phyloP scores from a whole-genome alignment of 169 alveolate species.

The Eimeria acervulina region DNA sequence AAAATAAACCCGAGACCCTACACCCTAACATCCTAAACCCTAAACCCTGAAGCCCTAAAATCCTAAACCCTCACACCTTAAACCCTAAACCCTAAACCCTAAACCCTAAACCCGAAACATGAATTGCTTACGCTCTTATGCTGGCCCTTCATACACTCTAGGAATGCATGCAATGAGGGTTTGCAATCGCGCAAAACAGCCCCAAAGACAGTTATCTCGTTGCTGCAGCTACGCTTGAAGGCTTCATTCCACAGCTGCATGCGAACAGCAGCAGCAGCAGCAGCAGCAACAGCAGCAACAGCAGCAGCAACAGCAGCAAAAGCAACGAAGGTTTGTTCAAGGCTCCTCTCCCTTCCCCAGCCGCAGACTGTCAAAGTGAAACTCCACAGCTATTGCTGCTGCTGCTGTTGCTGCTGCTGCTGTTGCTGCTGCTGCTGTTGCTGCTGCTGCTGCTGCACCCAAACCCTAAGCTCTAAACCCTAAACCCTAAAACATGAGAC shows the following conservation, averaged over 20 bases:
- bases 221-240: neutral
- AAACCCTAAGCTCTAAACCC: no score
- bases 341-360: no score
- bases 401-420: neutral
- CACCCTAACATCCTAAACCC: neutral
- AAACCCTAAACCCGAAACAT: neutral
- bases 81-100: neutral
- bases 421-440: slow-evolving; percentile 7
- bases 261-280: neutral
- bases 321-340: no score
- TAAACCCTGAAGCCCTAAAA: neutral
- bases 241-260: slow-evolving; percentile 53
- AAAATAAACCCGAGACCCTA: neutral
- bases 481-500: neutral
- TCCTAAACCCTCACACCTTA: neutral
- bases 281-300: neutral
- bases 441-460: neutral
- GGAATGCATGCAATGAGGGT: slow-evolving; percentile 30
- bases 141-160: slow-evolving; percentile 16
- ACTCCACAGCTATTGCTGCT: neutral
- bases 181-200: neutral
- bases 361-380: no score
- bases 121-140: neutral
- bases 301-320: neutral
- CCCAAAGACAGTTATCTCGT: neutral